phyloP scores from a whole-genome alignment of 805 yeast genomes.

The Monosporozyma yasuniensis region DNA sequence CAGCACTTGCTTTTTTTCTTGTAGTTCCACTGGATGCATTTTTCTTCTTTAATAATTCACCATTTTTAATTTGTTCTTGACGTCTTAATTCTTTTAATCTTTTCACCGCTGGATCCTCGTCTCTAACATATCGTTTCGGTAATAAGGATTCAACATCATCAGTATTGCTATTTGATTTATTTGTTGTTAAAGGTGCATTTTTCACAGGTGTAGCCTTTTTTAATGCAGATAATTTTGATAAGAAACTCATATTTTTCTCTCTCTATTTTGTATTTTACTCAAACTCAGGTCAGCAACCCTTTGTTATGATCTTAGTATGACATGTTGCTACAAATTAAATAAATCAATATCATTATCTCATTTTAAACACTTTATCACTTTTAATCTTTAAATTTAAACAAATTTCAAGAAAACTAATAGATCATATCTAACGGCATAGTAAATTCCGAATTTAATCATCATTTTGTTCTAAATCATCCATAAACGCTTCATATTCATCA shows the following conservation, averaged over 20 bases:
- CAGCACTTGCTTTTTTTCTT: neutral
- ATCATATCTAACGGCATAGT: conserved; percentile 1
- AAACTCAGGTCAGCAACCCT: no score
- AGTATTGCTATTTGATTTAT: neutral
- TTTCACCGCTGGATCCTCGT: conserved; percentile 62
- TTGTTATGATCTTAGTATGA: no score
- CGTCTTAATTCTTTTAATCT: conserved; percentile 58
- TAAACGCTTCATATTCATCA: conserved; percentile 28
- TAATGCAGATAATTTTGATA: conserved; percentile 23
- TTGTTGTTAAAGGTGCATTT: neutral
- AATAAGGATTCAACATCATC: conserved; percentile 9
- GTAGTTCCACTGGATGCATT: conserved; percentile 3
- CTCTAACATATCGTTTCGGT: conserved; percentile 26
- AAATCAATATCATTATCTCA: no score
- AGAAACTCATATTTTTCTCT: conserved; percentile 24
- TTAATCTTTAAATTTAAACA: neutral
- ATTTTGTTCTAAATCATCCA: conserved; percentile 16
- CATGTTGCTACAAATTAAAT: neutral
- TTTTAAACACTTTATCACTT: neutral
- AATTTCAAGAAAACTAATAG: neutral
- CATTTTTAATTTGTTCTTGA: conserved; percentile 39
- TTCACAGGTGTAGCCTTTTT: conserved; percentile 14
- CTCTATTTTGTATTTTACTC: no score
- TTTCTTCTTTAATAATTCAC: conserved; percentile 30
- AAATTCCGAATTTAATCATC: conserved; percentile 7